Evolutionary conservation across 306 rosid genomes (phyloP).

Genomic region (Quercus variabilis): DNA sequence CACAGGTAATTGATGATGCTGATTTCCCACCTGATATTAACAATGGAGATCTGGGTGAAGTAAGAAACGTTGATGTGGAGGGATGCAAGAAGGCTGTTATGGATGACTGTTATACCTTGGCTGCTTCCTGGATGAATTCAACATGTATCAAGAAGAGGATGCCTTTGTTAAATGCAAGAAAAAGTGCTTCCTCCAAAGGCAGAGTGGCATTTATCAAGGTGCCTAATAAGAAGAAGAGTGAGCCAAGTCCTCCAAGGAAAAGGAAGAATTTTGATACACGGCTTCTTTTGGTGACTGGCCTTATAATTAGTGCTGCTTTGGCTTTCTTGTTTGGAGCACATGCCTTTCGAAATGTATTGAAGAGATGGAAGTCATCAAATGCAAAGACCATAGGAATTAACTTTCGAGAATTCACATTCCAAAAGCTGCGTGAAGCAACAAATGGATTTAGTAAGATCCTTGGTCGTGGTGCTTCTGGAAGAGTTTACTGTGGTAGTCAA

Average conservation of each 20-base stretch:
- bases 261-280: slow-evolving; percentile 10
- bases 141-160: slow-evolving; percentile 21
- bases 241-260: not conserved
- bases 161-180: slow-evolving; percentile 33
- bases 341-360: not conserved
- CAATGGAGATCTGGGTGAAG: not conserved
- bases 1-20: slow-evolving; percentile 19
- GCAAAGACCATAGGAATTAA: slow-evolving; percentile 28
- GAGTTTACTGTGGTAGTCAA: slow-evolving; percentile 25
- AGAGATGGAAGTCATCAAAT: not conserved
- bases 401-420: slow-evolving; percentile 35
- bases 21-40: slow-evolving; percentile 6
- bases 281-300: slow-evolving; percentile 14
- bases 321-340: slow-evolving; percentile 25
- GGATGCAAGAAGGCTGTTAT: slow-evolving; percentile 22
- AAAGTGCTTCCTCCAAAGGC: slow-evolving; percentile 31
- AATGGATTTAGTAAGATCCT: slow-evolving; percentile 21
- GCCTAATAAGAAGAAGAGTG: not conserved
- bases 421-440: slow-evolving; percentile 36
- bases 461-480: slow-evolving; percentile 31
- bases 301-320: slow-evolving; percentile 25
- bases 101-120: slow-evolving; percentile 27
- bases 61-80: not conserved
- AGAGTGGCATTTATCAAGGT: slow-evolving; percentile 21
- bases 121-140: slow-evolving; percentile 21